These are phyloP conservation scores for Ustilago hordei DNA, from an alignment of 1,284 basidiomycete species.

Conservation along the genomic window DNA sequence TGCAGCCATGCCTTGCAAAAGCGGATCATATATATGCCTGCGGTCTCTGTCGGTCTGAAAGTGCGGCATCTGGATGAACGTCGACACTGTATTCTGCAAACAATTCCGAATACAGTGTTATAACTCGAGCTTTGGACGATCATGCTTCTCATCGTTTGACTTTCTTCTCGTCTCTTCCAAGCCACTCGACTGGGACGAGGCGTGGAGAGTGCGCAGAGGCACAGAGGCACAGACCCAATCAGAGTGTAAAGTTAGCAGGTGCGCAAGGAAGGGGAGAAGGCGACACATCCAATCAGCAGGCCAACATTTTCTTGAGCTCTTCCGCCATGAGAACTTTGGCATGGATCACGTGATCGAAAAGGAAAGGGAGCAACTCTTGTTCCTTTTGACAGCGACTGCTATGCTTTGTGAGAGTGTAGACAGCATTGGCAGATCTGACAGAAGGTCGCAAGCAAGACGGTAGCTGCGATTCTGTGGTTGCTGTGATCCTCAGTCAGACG, in stretches of 20 bases:
- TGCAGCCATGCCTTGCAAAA: neutral
- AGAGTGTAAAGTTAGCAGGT: neutral
- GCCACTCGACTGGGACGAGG: constrained; percentile 6
- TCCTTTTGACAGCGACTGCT: neutral
- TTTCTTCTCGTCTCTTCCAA: constrained; percentile 9
- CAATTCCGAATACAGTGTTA: neutral
- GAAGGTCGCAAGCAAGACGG: neutral
- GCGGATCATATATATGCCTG: neutral
- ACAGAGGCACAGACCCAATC: constrained; percentile 7
- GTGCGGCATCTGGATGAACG: neutral
- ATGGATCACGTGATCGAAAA: constrained; percentile 1
- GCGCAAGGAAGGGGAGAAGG: neutral
- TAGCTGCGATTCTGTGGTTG: neutral
- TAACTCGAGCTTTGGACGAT: neutral
- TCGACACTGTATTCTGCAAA: neutral
- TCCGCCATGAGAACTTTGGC: neutral
- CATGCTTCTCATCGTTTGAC: neutral
- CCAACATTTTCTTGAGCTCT: neutral
- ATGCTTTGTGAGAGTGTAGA: neutral
- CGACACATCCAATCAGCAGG: constrained; percentile 8
- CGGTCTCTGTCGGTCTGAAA: neutral
- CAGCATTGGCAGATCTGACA: neutral
- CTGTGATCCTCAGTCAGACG: constrained; percentile 7
- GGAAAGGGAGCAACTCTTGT: neutral
- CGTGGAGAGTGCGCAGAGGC: neutral